phyloP scores from a whole-genome alignment of 805 yeast species.

The Yamadazyma akitaensis region DNA sequence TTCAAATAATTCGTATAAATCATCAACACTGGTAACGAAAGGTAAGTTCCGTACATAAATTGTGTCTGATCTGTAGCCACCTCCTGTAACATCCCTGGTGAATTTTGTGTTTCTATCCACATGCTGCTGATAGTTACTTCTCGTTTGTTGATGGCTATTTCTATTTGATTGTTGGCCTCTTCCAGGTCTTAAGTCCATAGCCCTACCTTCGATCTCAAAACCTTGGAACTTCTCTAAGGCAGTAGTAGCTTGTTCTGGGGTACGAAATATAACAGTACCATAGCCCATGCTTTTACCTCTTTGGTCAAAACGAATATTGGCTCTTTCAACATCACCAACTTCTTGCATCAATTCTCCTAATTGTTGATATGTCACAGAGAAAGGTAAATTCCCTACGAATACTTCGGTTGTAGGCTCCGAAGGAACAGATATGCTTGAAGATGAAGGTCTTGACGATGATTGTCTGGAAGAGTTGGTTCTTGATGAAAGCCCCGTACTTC shows the following conservation, averaged over 20 bases:
- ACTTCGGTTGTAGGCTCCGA: constrained; percentile 48
- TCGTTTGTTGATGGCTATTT: neutral
- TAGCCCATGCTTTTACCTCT: constrained; percentile 81
- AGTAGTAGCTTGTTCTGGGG: constrained; percentile 61
- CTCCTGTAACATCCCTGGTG: constrained; percentile 63
- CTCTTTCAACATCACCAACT: constrained; percentile 75
- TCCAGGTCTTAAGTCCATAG: constrained; percentile 78
- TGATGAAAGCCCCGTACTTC: neutral
- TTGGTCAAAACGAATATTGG: constrained; percentile 66
- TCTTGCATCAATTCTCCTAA: constrained; percentile 79
- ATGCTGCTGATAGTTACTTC: neutral
- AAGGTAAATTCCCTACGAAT: constrained; percentile 81
- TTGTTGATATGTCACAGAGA: constrained; percentile 76
- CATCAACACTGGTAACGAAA: constrained; percentile 81
- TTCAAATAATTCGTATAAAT: constrained; percentile 79
- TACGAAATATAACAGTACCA: constrained; percentile 73
- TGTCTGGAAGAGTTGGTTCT: constrained; percentile 14
- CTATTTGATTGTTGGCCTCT: constrained; percentile 10
- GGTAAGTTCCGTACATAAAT: constrained; percentile 81
- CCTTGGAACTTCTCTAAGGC: constrained; percentile 74
- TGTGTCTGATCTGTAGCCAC: constrained; percentile 45
- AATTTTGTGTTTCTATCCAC: constrained; percentile 48
- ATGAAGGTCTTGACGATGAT: neutral
- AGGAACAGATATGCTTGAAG: neutral
- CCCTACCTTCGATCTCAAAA: constrained; percentile 69